phyloP scores from a whole-genome alignment of 768 basidiomycete genomes.

The Artomyces pyxidatus region DNA sequence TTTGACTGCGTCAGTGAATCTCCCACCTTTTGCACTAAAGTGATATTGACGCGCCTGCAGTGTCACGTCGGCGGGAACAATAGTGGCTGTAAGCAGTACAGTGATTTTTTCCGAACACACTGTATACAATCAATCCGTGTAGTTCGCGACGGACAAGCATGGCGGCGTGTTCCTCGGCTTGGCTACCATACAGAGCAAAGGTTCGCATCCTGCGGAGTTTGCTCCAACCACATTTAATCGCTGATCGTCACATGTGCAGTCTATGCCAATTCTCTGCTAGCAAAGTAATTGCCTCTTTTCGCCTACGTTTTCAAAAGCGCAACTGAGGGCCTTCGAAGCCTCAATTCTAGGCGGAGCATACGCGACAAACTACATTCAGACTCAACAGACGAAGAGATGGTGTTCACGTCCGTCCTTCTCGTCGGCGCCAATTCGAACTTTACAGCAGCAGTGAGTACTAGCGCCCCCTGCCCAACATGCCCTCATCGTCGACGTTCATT shows the following conservation, averaged over 20 bases:
- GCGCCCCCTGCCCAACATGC: no score
- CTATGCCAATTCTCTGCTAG: slow-evolving; percentile 1
- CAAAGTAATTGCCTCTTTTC: neutral
- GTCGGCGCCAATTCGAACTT: neutral
- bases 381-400: neutral
- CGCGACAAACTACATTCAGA: neutral
- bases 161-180: slow-evolving; percentile 2
- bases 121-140: no score
- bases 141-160: neutral
- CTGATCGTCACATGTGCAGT: no score
- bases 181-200: slow-evolving; percentile 4
- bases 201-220: no score
- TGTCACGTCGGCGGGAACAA: neutral
- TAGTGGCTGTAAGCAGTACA: neutral
- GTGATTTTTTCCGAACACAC: no score
- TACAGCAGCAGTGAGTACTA: no score
- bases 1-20: neutral
- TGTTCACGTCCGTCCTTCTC: neutral
- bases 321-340: neutral
- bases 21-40: neutral
- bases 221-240: no score
- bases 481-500: no score
- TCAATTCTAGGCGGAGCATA: neutral
- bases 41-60: neutral
- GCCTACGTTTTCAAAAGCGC: no score